These are phyloP conservation scores for Mortierella polycephala DNA, from an alignment of 371 early-diverging fungal species.

Conservation along the genomic window DNA sequence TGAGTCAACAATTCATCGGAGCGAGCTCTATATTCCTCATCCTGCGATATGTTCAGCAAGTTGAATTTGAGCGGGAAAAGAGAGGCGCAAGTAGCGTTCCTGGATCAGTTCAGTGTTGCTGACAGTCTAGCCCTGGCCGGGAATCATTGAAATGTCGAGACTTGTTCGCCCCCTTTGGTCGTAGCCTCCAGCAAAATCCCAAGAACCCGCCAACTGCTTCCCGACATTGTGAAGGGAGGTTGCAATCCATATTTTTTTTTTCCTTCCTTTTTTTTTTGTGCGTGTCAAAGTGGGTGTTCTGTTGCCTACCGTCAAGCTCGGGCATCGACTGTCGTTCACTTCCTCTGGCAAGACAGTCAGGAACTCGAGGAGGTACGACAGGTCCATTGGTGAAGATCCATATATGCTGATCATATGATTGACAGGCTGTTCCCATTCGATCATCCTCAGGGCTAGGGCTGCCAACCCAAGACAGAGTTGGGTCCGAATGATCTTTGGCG, in stretches of 20 bases:
- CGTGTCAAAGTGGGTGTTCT: conserved; percentile 6
- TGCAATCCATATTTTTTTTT: conserved; percentile 23
- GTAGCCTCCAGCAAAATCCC: too few relatives aligned
- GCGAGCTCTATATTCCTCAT: conserved; percentile 70
- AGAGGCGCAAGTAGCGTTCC: conserved; percentile 9
- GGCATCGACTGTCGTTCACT: conserved; percentile 68
- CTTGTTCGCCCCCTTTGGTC: too few relatives aligned
- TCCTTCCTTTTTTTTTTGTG: conserved; percentile 10
- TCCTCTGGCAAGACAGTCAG: conserved; percentile 91
- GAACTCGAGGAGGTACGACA: conserved; percentile 79
- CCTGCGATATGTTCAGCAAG: too few relatives aligned
- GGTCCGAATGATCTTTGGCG: conserved; percentile 72
- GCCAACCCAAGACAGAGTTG: conserved; percentile 91
- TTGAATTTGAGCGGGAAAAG: conserved; percentile 3
- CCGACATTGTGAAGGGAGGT: too few relatives aligned
- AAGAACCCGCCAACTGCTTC: too few relatives aligned
- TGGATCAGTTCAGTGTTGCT: conserved; percentile 35
- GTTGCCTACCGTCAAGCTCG: conserved; percentile 49
- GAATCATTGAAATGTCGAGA: too few relatives aligned
- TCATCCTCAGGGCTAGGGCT: conserved; percentile 85
- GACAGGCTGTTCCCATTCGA: conserved; percentile 85
- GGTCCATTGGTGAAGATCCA: conserved; percentile 66
- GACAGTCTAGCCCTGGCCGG: not conserved
- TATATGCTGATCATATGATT: conserved; percentile 71
- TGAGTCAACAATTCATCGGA: conserved; percentile 70